Conservation (phyloP, 495 filamentous ascomycete genomes). For the Aspergillus bertholletiae region DNA sequence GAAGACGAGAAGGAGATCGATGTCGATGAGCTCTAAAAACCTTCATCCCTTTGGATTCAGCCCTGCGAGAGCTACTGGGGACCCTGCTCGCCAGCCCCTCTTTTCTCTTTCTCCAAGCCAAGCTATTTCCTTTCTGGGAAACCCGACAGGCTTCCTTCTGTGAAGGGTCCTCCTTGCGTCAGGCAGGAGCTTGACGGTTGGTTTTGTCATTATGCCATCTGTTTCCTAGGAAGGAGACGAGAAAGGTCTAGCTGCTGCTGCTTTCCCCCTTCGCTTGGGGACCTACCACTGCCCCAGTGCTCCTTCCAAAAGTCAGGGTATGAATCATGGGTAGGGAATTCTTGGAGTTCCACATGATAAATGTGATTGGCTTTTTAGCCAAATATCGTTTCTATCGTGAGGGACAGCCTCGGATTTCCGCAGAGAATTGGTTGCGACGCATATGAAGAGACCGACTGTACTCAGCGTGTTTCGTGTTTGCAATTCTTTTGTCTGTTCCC, state of each 20-base stretch:
- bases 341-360: slow-evolving; percentile 7
- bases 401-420: slow-evolving; percentile 18
- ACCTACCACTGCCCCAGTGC: slow-evolving; percentile 11
- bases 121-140: not conserved
- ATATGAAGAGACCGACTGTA: slow-evolving; percentile 30
- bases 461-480: slow-evolving; percentile 28
- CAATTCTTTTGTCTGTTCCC: slow-evolving; percentile 39
- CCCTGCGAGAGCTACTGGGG: slow-evolving; percentile 37
- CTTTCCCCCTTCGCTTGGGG: slow-evolving; percentile 11
- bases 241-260: slow-evolving; percentile 14
- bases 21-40: slow-evolving; percentile 55
- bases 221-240: slow-evolving; percentile 2
- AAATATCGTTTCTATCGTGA: slow-evolving; percentile 16
- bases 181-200: not conserved
- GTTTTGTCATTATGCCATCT: not conserved
- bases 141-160: not conserved
- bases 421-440: slow-evolving; percentile 34
- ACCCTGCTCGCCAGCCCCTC: slow-evolving; percentile 23
- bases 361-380: slow-evolving; percentile 7
- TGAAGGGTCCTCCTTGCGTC: slow-evolving; percentile 1
- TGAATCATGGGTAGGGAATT: slow-evolving; percentile 24
- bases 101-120: slow-evolving; percentile 20
- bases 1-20: slow-evolving; percentile 59
- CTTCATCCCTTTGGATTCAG: slow-evolving; percentile 24
- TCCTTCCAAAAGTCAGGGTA: slow-evolving; percentile 17